Percentiles rank a stretch among this genome's conserved stretches.
Conservation (phyloP, 169 alveolate genomes). For the Cystoisospora suis region DNA sequence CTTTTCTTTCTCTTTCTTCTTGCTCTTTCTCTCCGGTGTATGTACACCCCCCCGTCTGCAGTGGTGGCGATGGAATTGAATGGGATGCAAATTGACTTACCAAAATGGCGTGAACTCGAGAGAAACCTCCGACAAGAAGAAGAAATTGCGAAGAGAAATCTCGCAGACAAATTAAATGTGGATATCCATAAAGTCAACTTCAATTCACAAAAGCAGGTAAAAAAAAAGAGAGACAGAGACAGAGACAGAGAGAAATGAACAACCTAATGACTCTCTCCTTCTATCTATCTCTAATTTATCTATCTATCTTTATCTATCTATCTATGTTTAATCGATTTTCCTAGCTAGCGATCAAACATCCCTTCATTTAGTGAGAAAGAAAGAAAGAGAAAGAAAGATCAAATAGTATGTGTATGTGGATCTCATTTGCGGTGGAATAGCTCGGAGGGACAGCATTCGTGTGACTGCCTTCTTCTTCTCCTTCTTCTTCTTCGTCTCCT, state of each 20-base stretch:
- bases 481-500: background rate
- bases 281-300: no score
- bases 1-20: background rate
- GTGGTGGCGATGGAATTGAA: slow-evolving; percentile 84
- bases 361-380: no score
- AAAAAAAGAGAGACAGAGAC: no score
- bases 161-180: slow-evolving; percentile 60
- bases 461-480: background rate
- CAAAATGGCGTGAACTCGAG: slow-evolving; percentile 73
- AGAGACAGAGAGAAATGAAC: no score
- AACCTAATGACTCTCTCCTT: no score
- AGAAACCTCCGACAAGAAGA: slow-evolving; percentile 70
- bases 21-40: background rate
- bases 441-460: no score
- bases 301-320: no score
- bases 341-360: no score
- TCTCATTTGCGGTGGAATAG: no score
- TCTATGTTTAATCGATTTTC: no score
- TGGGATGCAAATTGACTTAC: slow-evolving; percentile 80
- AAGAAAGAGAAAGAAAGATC: no score
- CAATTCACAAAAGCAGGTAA: slow-evolving; percentile 84
- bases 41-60: background rate
- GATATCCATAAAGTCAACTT: slow-evolving; percentile 68
- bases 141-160: background rate
- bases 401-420: no score